Base-by-base conservation (phyloP, 345 rosid genomes). In the Noccaea caerulescens region DNA sequence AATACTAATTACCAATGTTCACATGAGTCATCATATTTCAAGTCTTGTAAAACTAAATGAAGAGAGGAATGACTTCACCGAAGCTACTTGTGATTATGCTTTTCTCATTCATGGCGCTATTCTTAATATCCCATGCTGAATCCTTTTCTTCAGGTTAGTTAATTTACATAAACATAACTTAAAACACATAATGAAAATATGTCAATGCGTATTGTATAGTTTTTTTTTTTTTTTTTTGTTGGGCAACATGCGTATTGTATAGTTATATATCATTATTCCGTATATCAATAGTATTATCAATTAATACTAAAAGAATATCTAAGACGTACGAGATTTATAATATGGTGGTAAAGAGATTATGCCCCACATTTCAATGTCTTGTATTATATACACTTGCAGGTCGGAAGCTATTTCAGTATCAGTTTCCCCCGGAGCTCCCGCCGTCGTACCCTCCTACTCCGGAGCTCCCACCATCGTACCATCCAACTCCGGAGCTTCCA, bases 51-150 rank as follows among this genome's bases (percentile, higher is more conserved):
- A 50, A 47, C 53, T 27, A 47, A 18, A 47, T 8, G 27, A 47
- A 47, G 30, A 47, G 59, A 54, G 39, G 30, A 32, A 54, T 54
- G 59, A 39, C 20, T 32, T 54, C 58, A n/a, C 33, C 20, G 16
- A 54, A 54, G 38, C 27, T 25, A 25, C 27, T 25, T 25, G 27
- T 25, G 27, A 30, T 53, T 6, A 11, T 27, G 38, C 39, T 54
- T n/a, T 12, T n/a, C 16, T 12, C 39, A 7, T 54, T 54, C 59
- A 54, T 54, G 59, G 14, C 13, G 51, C 25, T 46, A 46, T 46
- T 46, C 20, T 4, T 20, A 46, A 14, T 6, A 53, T 27, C 58
- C 10, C 38, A 53, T 53, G 58, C 58, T 12, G 25, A 14, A 34
- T 34, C 43, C 8, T 56, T 56, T 34, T 56, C 61, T 34, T 25